These are phyloP conservation scores for Corniculantispora saksenae DNA, from an alignment of 2,329 filamentous ascomycete species.

Conservation along the genomic window DNA sequence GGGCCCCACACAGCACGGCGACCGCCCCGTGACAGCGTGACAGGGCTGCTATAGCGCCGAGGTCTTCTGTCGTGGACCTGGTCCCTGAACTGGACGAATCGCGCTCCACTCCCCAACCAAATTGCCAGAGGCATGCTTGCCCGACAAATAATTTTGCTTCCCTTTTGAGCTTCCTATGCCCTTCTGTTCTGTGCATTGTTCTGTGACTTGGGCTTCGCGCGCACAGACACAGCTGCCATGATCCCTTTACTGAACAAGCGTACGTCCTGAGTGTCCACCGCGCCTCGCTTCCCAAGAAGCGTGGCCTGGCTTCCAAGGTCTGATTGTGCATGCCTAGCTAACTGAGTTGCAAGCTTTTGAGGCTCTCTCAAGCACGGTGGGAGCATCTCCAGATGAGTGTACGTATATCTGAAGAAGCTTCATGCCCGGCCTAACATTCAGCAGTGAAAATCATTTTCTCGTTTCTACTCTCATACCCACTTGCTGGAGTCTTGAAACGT, in stretches of 20 bases:
- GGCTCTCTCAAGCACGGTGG: conserved; percentile 42
- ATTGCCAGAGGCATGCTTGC: not conserved
- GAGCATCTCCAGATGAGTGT: conserved; percentile 50
- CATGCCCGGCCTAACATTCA: not conserved
- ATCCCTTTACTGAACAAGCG: conserved; percentile 15
- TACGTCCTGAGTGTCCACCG: not conserved
- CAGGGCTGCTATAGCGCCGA: not conserved
- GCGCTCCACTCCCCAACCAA: conserved; percentile 16
- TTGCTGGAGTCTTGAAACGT: conserved; percentile 85
- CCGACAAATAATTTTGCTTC: not conserved
- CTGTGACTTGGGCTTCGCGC: not conserved
- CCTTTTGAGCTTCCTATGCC: not conserved
- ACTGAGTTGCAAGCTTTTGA: conserved; percentile 42
- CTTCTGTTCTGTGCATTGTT: no score
- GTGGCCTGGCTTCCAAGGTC: not conserved
- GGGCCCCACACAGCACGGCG: conserved; percentile 2
- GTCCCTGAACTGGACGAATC: not conserved
- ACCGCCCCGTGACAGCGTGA: conserved; percentile 9
- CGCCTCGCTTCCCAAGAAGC: not conserved
- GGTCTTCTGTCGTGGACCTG: not conserved
- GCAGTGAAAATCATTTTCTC: conserved; percentile 90
- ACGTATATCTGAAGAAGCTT: conserved; percentile 25
- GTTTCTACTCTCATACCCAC: conserved; percentile 88
- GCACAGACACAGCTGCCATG: not conserved
- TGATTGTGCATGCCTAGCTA: not conserved